Percentiles rank a stretch among this genome's conserved stretches.
Evolutionary conservation across 2,329 filamentous ascomycete genomes (phyloP).

Genomic region (Colletotrichum chrysophilum): DNA sequence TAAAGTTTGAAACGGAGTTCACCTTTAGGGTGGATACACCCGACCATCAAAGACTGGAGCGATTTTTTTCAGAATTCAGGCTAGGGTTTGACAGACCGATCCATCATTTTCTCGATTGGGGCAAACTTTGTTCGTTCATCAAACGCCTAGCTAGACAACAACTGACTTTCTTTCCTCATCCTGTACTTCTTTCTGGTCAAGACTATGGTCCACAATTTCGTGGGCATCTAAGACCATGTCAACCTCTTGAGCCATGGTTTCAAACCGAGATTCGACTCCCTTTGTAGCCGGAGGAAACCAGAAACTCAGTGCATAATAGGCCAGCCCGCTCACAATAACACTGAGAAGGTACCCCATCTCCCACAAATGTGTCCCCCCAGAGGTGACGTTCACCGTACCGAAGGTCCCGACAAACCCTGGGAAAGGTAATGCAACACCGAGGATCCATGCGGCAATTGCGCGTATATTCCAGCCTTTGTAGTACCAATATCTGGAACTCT

Average conservation of each 20-base stretch:
- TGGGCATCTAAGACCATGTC: background rate
- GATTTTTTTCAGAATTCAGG: rapidly evolving
- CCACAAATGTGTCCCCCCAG: background rate
- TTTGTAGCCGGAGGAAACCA: background rate
- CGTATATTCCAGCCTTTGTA: background rate
- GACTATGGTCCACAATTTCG: background rate
- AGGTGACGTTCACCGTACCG: background rate
- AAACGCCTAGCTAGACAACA: background rate
- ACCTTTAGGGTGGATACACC: background rate
- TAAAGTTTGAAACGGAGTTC: background rate
- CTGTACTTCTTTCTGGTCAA: background rate
- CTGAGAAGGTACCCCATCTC: background rate
- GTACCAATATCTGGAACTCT: background rate
- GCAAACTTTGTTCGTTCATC: background rate
- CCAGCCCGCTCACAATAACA: background rate
- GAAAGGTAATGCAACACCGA: background rate
- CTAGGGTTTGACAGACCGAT: background rate
- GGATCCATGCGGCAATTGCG: background rate
- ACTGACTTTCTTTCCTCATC: background rate
- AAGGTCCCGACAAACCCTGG: background rate
- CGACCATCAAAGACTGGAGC: background rate
- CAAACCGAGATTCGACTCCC: background rate
- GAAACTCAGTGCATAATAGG: background rate
- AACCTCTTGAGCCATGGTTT: background rate
- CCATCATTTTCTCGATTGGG: background rate